Base-by-base conservation (phyloP, 305 asterid species). In the Andrographis paniculata region DNA sequence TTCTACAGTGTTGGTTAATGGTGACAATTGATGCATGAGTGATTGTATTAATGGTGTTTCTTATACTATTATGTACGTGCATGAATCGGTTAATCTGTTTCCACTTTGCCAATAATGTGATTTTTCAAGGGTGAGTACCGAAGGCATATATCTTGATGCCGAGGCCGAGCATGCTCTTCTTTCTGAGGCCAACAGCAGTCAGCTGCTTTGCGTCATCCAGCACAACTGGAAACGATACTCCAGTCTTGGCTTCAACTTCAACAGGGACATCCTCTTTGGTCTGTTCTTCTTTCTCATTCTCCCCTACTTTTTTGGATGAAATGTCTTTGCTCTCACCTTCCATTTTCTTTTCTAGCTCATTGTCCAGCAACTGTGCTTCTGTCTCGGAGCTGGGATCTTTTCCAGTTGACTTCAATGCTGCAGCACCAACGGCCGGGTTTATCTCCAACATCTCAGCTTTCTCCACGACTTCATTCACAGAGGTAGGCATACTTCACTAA, bases 141-240 rank as follows among this genome's bases (percentile, higher is more conserved):
- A 78, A 84, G 59, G 68, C 82, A 48, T 76, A 78, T 23, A 81
- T 71, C 73, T 81, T 81, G 74, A 84, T 64, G 54, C 89, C 73
- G 48, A 80, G 13, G 53, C 95, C 84, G 36, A 81, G 75, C 73
- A 78, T 69, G 72, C 87, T 81, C 63, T 72, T 84, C 80, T 81
- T 81, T 67, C 93, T 74, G 66, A 78, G 62, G 40, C 95, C 89
- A 41, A 72, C 72, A 40, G 84, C 70, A 40, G 58, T 58, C 53
- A 78, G 72, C 56, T 64, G 68, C 68, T 73, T 84, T 44, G 77
- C 82, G 17, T 73, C 78, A 8, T 49, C 70, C 63, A 81, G 50
- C 64, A 14, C 57, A 33, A 69, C 81, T 18, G 87, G 80, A 52
- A 84, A 84, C 46, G 87, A 71, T 30, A 74, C 62, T 23, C 88